Conservation (phyloP, 2,329 filamentous ascomycete genomes). For the Davidsoniella neocaledoniae region DNA sequence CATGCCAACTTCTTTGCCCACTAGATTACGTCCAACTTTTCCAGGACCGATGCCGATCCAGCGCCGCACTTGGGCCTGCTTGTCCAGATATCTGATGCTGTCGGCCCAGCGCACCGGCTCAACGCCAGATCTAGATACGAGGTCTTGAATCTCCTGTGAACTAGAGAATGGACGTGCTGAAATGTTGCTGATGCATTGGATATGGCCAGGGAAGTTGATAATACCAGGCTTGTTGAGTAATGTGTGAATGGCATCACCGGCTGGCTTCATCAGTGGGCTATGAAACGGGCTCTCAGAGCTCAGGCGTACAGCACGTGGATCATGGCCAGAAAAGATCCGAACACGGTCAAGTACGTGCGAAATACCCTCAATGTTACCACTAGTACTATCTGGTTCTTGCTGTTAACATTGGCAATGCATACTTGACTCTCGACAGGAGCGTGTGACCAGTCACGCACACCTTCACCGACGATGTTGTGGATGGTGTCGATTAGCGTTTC, state of each 20-base stretch:
- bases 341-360: conserved; percentile 68
- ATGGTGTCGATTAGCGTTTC: conserved; percentile 53
- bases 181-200: conserved; percentile 78
- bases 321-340: conserved; percentile 77
- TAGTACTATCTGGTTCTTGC: conserved; percentile 88
- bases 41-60: conserved; percentile 91
- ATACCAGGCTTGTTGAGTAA: conserved; percentile 49
- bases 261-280: conserved; percentile 79
- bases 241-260: conserved; percentile 53
- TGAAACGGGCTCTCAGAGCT: conserved; percentile 86
- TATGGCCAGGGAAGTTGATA: conserved; percentile 54
- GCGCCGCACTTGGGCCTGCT: conserved; percentile 61
- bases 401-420: conserved; percentile 84
- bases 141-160: conserved; percentile 57
- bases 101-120: conserved; percentile 94
- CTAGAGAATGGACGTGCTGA: conserved; percentile 61
- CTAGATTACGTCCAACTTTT: conserved; percentile 82
- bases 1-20: conserved; percentile 91
- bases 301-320: conserved; percentile 70
- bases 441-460: conserved; percentile 23
- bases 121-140: conserved; percentile 67
- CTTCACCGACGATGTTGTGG: conserved; percentile 39
- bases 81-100: conserved; percentile 75
- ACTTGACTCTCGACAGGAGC: conserved; percentile 67
- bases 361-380: conserved; percentile 71